Percentiles rank a stretch among this genome's conserved stretches.
Conservation (phyloP, 805 yeast genomes). For the Starmerella scarabaei region DNA sequence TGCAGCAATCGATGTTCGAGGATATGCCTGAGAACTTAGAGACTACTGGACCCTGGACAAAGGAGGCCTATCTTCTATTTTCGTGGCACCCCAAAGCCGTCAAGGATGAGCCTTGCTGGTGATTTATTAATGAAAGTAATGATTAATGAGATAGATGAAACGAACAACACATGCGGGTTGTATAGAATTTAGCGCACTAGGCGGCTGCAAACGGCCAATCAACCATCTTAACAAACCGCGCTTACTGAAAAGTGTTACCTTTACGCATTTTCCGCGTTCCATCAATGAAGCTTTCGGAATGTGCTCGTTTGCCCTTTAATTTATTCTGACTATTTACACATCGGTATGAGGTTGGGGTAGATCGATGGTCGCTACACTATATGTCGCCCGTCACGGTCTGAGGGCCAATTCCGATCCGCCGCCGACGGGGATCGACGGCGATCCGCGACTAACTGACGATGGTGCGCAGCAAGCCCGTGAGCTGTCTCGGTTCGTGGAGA, state of each 20-base stretch:
- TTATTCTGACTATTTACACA: too few relatives aligned
- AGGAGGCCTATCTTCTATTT: slow-evolving; percentile 24
- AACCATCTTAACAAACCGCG: too few relatives aligned
- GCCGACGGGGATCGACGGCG: slow-evolving; percentile 85
- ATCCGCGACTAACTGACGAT: slow-evolving; percentile 75
- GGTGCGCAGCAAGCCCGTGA: slow-evolving; percentile 83
- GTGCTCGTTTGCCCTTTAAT: too few relatives aligned
- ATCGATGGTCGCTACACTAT: slow-evolving; percentile 12
- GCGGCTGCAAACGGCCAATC: too few relatives aligned
- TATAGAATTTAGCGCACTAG: too few relatives aligned
- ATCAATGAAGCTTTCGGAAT: too few relatives aligned
- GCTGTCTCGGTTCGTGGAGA: slow-evolving; percentile 39
- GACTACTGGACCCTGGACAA: slow-evolving; percentile 24
- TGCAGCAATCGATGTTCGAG: slow-evolving; percentile 9
- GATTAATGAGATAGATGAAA: too few relatives aligned
- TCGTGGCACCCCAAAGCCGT: slow-evolving; percentile 20
- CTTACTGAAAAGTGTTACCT: too few relatives aligned
- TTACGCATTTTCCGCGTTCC: too few relatives aligned
- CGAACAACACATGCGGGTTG: too few relatives aligned
- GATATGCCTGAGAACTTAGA: slow-evolving; percentile 16
- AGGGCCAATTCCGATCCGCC: slow-evolving; percentile 56
- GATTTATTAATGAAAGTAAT: too few relatives aligned
- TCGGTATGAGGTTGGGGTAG: not conserved
- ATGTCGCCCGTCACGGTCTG: slow-evolving; percentile 51
- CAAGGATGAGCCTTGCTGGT: not conserved